phyloP scores from a whole-genome alignment of 768 basidiomycete species.

The Clathrus columnatus region DNA sequence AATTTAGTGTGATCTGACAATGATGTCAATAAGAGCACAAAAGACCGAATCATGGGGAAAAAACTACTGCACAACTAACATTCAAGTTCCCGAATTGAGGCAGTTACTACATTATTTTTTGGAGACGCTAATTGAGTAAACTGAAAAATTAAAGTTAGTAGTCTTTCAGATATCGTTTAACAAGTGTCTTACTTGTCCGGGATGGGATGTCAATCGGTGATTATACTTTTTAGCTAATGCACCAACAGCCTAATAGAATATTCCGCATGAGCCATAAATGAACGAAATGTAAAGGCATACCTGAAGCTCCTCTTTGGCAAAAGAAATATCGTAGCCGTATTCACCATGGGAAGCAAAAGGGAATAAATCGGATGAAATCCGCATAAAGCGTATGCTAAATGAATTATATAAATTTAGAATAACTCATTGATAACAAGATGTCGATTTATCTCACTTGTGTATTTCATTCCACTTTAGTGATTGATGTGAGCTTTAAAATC shows the following conservation, averaged over 20 bases:
- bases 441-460: slow-evolving; percentile 41
- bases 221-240: slow-evolving; percentile 38
- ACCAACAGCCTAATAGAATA: slow-evolving; percentile 23
- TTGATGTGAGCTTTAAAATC: slow-evolving; percentile 30
- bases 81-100: slow-evolving; percentile 68
- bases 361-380: slow-evolving; percentile 88
- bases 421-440: background rate
- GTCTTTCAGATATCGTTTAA: slow-evolving; percentile 64
- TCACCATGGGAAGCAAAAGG: slow-evolving; percentile 79
- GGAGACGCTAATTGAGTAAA: slow-evolving; percentile 79
- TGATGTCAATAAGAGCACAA: background rate
- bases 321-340: slow-evolving; percentile 76
- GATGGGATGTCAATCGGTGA: slow-evolving; percentile 37
- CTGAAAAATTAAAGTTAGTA: slow-evolving; percentile 87
- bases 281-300: slow-evolving; percentile 14
- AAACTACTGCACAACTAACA: slow-evolving; percentile 37
- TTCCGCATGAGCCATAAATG: slow-evolving; percentile 10
- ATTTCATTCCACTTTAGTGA: slow-evolving; percentile 68
- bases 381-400: slow-evolving; percentile 71
- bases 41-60: background rate
- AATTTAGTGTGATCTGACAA: slow-evolving; percentile 66
- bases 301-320: slow-evolving; percentile 50
- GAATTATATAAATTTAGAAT: slow-evolving; percentile 1
- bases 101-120: slow-evolving; percentile 59
- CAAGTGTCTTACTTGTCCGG: background rate